A percentile compares a stretch with the other conserved stretches of the same genome.
phyloP scores from a whole-genome alignment of 2,329 filamentous ascomycete species.

The Ceratocystis eucalypticola region DNA sequence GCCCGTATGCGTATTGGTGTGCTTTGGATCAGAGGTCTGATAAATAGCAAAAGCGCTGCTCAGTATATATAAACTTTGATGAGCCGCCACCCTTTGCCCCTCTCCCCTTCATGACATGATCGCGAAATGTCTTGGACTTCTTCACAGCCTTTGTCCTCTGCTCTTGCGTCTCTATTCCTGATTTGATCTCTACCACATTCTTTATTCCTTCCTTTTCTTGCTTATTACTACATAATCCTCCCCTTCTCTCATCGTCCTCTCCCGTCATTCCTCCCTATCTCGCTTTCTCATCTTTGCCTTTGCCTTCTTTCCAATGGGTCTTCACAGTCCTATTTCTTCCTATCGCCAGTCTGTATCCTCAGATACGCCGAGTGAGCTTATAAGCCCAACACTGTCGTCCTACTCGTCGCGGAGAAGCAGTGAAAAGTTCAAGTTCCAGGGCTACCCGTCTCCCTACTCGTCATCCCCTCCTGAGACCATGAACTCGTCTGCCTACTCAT shows the following conservation, averaged over 20 bases:
- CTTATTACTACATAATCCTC: not conserved
- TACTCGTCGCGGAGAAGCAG: slow-evolving; percentile 5
- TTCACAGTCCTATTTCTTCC: slow-evolving; percentile 3
- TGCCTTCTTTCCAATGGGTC: slow-evolving; percentile 1
- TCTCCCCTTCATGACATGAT: not conserved
- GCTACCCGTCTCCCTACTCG: slow-evolving; percentile 3
- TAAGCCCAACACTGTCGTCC: slow-evolving; percentile 1
- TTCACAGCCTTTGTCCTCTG: not conserved
- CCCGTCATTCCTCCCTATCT: not conserved
- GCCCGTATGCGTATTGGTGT: not conserved
- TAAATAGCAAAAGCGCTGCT: not conserved
- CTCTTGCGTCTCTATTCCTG: not conserved
- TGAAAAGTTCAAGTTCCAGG: slow-evolving; percentile 3
- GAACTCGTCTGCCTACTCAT: not conserved
- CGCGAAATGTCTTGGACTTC: slow-evolving; percentile 3
- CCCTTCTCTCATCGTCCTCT: not conserved
- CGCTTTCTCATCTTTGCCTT: not conserved
- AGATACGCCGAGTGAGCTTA: slow-evolving; percentile 1
- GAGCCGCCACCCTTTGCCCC: not conserved
- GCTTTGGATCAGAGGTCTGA: not conserved
- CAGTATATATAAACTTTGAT: slow-evolving; percentile 2
- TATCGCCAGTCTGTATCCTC: slow-evolving; percentile 1
- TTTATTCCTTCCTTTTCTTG: not conserved
- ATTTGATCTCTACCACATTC: too few species aligned
- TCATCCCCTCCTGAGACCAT: not conserved